phyloP scores from a whole-genome alignment of 2,329 filamentous ascomycete species.

The Aspergillus spinulosporus region DNA sequence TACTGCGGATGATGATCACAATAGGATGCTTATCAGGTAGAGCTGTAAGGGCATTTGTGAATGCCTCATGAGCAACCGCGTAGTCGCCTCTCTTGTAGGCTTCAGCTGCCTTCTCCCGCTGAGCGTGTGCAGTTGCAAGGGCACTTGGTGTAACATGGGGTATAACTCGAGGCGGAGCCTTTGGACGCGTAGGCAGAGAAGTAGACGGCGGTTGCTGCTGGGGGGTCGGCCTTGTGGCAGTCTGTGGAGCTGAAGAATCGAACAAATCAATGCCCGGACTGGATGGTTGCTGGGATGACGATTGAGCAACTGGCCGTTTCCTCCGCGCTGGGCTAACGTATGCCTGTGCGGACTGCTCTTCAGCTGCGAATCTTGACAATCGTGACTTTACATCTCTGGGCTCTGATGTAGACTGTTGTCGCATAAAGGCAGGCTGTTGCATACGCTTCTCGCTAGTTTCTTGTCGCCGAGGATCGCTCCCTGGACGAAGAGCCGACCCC shows the following conservation, averaged over 20 bases:
- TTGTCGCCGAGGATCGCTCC: conserved; percentile 23
- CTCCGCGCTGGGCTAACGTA: conserved; percentile 86
- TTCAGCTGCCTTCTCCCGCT: conserved; percentile 77
- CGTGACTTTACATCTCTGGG: conserved; percentile 57
- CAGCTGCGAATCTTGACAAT: conserved; percentile 70
- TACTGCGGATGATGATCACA: conserved; percentile 84
- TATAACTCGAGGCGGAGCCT: conserved; percentile 50
- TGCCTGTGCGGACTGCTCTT: conserved; percentile 77
- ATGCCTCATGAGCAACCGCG: conserved; percentile 78
- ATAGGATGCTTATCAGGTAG: conserved; percentile 80
- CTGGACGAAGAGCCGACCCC: conserved; percentile 20
- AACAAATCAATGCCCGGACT: conserved; percentile 64
- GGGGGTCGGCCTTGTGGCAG: conserved; percentile 32
- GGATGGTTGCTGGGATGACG: conserved; percentile 38
- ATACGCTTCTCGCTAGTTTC: conserved; percentile 26
- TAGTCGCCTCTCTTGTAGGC: conserved; percentile 96
- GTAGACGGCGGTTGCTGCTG: conserved; percentile 45
- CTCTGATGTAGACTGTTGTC: conserved; percentile 44
- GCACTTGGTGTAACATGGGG: conserved; percentile 69
- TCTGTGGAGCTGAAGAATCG: conserved; percentile 45
- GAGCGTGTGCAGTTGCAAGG: conserved; percentile 71
- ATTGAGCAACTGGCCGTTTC: conserved; percentile 56
- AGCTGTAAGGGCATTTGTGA: conserved; percentile 71
- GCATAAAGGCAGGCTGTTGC: conserved; percentile 57
- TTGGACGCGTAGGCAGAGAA: conserved; percentile 48